phyloP scores from a whole-genome alignment of 208 protist genomes.

The Trypanosomatidae sp. region DNA sequence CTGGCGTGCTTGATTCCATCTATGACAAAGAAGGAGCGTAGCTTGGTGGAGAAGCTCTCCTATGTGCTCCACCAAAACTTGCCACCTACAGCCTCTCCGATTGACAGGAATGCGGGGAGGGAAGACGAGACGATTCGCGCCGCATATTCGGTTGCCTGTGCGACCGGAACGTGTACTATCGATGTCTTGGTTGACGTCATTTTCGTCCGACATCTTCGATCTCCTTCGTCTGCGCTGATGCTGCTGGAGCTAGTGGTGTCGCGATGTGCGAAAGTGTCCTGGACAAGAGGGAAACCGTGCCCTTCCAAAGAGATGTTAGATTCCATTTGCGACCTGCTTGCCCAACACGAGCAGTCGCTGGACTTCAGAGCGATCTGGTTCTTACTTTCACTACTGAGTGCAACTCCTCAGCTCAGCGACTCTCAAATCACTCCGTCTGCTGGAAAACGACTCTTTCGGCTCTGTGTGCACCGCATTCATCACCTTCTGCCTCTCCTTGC shows the following conservation, averaged over 20 bases:
- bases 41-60: conserved; percentile 39
- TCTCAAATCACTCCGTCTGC: conserved; percentile 6
- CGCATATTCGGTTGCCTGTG: conserved; percentile 27
- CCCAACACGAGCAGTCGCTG: conserved; percentile 18
- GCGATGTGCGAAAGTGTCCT: conserved; percentile 6
- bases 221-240: conserved; percentile 23
- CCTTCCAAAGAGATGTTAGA: conserved; percentile 24
- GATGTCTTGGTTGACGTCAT: background rate
- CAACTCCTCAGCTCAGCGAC: conserved; percentile 7
- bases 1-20: conserved; percentile 47
- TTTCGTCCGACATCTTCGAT: conserved; percentile 23
- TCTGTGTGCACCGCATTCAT: conserved; percentile 51
- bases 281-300: conserved; percentile 6
- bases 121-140: conserved; percentile 23
- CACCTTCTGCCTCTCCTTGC: conserved; percentile 40
- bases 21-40: conserved; percentile 59
- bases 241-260: conserved; percentile 34
- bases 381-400: conserved; percentile 36
- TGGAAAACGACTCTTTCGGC: conserved; percentile 35
- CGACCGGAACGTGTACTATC: conserved; percentile 15
- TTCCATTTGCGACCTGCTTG: conserved; percentile 17
- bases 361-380: conserved; percentile 43
- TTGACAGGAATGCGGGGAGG: background rate
- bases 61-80: conserved; percentile 20
- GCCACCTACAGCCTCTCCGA: background rate